Evolutionary conservation across 2,329 filamentous ascomycete genomes (phyloP), one percentile per base, ranked within the genome.

Genomic region (Penicillium sp.): DNA sequence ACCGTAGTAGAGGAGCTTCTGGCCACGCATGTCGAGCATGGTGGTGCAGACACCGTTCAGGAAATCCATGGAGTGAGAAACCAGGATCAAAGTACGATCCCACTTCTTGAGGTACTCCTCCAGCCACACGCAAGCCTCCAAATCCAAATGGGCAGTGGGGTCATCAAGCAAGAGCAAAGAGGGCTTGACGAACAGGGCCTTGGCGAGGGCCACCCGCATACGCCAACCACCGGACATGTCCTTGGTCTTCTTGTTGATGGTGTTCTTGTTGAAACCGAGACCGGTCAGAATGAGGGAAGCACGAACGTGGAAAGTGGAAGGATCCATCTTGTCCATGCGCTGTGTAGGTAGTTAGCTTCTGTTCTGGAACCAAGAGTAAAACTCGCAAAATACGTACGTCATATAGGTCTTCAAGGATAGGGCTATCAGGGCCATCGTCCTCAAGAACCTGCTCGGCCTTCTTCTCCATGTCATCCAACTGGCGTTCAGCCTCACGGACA

Each of bases 151-250:
- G 72, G 94, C 94, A 65, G 94, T 99, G 43, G 94, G 94, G 82
- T 99, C 94, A 75, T 99, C 94, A 70, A 99, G 92, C 65, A 99
- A 85, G 50, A 99, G 87, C 57, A 99, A 84, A 19, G 92, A 94
- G 36, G 95, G 94, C 85, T 95, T 96, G 80, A 99, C 93, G 82
- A 99, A 99, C 52, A 99, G 88, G 57, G 94, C 94, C 84, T 97
- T 97, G 75, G 85, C 94, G 60, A 99, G 87, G 57, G 94, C 94
- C 58, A 99, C 94, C 85, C 95, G 91, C 94, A 99, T 99, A 83
- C 93, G 88, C 94, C 94, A 99, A 70, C 94, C 94, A 91, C 94
- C 94, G 65, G 94, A 99, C 95, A 99, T 99, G 77, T 99, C 95
- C 86, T 97, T 99, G 70, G 95, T 99, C 87, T 95, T 97, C 86